These are phyloP conservation scores for Vitis hybrid DNA, from an alignment of 177 flowering plant genomes.

Conservation along the genomic window DNA sequence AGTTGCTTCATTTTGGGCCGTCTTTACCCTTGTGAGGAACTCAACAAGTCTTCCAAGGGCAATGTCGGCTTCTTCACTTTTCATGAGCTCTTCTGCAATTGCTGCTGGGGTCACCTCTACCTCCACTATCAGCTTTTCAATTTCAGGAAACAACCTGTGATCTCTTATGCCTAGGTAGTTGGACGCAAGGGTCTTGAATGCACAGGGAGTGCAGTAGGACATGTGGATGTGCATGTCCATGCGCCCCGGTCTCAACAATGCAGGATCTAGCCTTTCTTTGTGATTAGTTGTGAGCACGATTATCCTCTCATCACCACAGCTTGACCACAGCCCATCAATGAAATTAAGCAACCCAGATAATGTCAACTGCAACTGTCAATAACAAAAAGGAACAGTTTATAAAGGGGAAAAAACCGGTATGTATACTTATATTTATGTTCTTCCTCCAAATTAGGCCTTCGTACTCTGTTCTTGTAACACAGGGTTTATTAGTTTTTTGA, in stretches of 20 bases:
- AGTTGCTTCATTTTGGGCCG: no score
- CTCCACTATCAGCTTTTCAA: slow-evolving; percentile 7
- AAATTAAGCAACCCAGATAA: slow-evolving; percentile 11
- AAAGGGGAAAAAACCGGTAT: no score
- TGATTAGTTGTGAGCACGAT: slow-evolving; percentile 16
- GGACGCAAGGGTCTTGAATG: slow-evolving; percentile 4
- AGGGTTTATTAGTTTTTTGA: background rate
- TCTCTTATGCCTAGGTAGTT: slow-evolving; percentile 16
- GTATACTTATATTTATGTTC: no score
- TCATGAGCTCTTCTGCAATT: slow-evolving; percentile 13
- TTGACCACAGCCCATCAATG: no score
- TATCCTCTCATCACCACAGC: slow-evolving; percentile 21
- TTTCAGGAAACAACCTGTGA: slow-evolving; percentile 7
- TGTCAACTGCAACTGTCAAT: slow-evolving; percentile 16
- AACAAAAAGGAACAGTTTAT: no score
- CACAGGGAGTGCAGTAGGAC: slow-evolving; percentile 12
- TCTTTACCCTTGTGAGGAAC: no score
- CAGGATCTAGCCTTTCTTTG: slow-evolving; percentile 19
- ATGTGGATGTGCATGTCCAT: slow-evolving; percentile 24
- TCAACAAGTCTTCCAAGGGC: no score
- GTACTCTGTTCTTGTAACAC: no score
- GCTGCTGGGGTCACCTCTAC: slow-evolving; percentile 21
- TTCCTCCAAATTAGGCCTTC: no score
- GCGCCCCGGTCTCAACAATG: slow-evolving; percentile 18
- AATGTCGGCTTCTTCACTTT: background rate